phyloP scores from a whole-genome alignment of 495 filamentous ascomycete genomes.

The Tuber microsphaerosporum region DNA sequence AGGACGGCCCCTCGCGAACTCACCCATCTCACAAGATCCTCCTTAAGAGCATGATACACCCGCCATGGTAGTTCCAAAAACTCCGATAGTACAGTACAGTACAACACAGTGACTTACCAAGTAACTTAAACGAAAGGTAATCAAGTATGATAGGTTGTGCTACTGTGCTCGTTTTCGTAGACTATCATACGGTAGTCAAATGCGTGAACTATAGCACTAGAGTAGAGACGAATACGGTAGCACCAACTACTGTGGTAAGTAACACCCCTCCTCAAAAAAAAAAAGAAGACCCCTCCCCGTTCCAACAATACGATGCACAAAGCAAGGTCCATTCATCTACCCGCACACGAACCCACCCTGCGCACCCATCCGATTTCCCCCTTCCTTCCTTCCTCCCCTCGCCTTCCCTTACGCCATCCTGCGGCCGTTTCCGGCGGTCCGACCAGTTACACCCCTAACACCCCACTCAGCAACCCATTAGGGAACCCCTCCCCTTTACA shows the following conservation, averaged over 20 bases:
- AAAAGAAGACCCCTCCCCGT: neutral
- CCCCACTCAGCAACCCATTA: neutral
- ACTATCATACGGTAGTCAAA: neutral
- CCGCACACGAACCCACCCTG: neutral
- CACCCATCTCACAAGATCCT: neutral
- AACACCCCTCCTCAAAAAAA: neutral
- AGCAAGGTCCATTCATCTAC: neutral
- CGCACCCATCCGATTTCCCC: neutral
- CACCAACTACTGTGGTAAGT: too few relatives aligned
- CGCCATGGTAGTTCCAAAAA: too few relatives aligned
- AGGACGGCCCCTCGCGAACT: neutral
- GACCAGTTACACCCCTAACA: neutral
- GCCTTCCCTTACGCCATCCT: neutral
- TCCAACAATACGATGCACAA: neutral
- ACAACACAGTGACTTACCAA: too few relatives aligned
- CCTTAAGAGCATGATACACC: too few relatives aligned
- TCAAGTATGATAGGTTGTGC: neutral
- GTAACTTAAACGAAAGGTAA: neutral
- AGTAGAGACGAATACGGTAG: too few relatives aligned
- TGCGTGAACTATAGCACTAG: too few relatives aligned
- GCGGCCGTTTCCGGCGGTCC: neutral
- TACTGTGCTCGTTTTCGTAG: neutral
- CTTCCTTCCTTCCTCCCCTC: neutral
- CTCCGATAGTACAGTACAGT: too few relatives aligned
- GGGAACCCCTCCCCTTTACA: neutral